Percentiles rank a stretch among this genome's conserved stretches.
Conservation (phyloP, 139 green algal genomes). For the Parachlorella kessleri region DNA sequence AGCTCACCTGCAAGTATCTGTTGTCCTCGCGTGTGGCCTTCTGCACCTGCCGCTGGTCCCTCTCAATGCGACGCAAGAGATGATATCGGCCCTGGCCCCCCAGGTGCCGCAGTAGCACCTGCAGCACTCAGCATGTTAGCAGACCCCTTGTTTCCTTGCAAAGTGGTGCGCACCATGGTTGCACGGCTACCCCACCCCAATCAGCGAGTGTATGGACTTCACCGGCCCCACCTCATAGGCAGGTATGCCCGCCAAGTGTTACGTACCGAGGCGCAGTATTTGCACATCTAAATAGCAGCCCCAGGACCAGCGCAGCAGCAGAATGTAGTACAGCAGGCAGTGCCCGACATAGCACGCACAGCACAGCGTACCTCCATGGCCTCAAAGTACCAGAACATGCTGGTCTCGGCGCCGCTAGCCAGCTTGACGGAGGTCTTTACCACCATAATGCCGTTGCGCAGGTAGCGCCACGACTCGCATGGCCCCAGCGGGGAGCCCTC, state of each 20-base stretch:
- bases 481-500: slow-evolving; percentile 35
- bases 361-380: slow-evolving; percentile 20
- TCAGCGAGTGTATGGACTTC: too few relatives aligned
- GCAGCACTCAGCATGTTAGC: too few relatives aligned
- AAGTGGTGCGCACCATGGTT: too few relatives aligned
- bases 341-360: too few relatives aligned
- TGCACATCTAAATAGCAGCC: too few relatives aligned
- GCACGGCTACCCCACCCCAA: too few relatives aligned
- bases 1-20: slow-evolving; percentile 14
- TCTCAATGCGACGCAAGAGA: neutral
- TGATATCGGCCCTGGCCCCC: neutral
- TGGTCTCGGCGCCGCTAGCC: neutral
- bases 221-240: too few relatives aligned
- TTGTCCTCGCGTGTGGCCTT: slow-evolving; percentile 38
- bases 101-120: slow-evolving; percentile 14
- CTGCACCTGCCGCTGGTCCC: slow-evolving; percentile 32
- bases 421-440: slow-evolving; percentile 27
- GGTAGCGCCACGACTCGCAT: slow-evolving; percentile 28
- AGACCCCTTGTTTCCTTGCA: too few relatives aligned
- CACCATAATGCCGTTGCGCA: slow-evolving; percentile 28
- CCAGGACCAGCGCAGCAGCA: too few relatives aligned
- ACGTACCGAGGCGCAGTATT: too few relatives aligned
- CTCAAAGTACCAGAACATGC: slow-evolving; percentile 42
- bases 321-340: too few relatives aligned
- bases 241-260: too few relatives aligned